Percentiles rank a stretch among this genome's conserved stretches.
Evolutionary conservation across 306 rosid species (phyloP).

Genomic region (Oxytropis ochrocephala): DNA sequence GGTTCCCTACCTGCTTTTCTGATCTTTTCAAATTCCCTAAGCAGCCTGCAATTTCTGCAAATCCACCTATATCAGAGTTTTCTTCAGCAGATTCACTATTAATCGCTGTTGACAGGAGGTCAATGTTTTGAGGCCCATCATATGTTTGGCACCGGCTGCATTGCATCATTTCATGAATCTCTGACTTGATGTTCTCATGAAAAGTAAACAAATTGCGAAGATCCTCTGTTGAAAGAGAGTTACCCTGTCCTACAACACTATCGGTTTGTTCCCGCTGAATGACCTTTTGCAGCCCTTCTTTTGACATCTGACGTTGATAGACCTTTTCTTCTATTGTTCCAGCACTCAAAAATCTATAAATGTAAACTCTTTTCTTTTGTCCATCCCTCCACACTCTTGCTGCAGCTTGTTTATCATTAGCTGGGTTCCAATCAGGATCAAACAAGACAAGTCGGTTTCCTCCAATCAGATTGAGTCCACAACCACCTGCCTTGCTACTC

Average conservation of each 20-base stretch:
- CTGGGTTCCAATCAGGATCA: slow-evolving; percentile 99
- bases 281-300: slow-evolving; percentile 98
- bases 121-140: slow-evolving; percentile 29
- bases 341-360: slow-evolving; percentile 82
- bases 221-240: slow-evolving; percentile 76
- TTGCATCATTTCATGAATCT: slow-evolving; percentile 80
- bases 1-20: slow-evolving; percentile 89
- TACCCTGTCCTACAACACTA: slow-evolving; percentile 52
- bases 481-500: slow-evolving; percentile 99
- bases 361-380: slow-evolving; percentile 93
- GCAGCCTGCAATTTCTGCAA: slow-evolving; percentile 86
- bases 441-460: slow-evolving; percentile 93
- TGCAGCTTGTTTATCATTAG: slow-evolving; percentile 98
- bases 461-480: slow-evolving; percentile 97
- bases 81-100: slow-evolving; percentile 42
- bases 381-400: slow-evolving; percentile 99
- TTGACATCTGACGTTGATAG: slow-evolving; percentile 97
- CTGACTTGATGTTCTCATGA: slow-evolving; percentile 78
- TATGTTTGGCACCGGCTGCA: slow-evolving; percentile 71
- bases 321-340: slow-evolving; percentile 99
- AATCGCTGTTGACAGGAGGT: slow-evolving; percentile 18
- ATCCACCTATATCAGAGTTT: slow-evolving; percentile 80
- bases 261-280: slow-evolving; percentile 79
- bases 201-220: slow-evolving; percentile 86
- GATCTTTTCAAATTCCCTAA: slow-evolving; percentile 67